A percentile compares a stretch with the other conserved stretches of the same genome.
These are phyloP conservation scores for Clarireedia homoeocarpa DNA, from an alignment of 2,329 filamentous ascomycete species.

Conservation along the genomic window DNA sequence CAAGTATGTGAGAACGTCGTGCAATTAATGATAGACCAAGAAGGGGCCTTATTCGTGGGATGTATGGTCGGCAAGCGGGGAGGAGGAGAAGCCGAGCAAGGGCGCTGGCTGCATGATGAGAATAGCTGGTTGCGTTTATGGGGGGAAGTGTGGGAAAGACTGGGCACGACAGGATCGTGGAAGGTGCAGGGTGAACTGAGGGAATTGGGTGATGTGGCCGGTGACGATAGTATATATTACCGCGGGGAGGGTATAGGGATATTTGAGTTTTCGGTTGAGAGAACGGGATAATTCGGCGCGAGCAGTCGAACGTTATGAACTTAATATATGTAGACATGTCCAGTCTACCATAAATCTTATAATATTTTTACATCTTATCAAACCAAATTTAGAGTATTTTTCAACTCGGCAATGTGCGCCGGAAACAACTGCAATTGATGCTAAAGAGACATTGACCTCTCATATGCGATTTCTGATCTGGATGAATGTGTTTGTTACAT, in stretches of 20 bases:
- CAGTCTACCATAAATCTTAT: background rate
- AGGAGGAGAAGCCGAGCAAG: conserved; percentile 1
- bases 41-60: conserved; percentile 3
- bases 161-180: conserved; percentile 4
- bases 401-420: background rate
- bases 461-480: too few relatives aligned
- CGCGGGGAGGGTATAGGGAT: background rate
- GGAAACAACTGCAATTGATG: background rate
- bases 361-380: too few relatives aligned
- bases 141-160: conserved; percentile 2
- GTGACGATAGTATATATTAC: background rate
- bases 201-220: background rate
- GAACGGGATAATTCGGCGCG: background rate
- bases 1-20: conserved; percentile 1
- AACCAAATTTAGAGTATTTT: too few relatives aligned
- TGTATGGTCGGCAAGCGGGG: conserved; percentile 3
- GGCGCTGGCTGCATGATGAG: conserved; percentile 7
- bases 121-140: conserved; percentile 6
- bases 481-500: background rate
- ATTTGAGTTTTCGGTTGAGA: conserved; percentile 6
- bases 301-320: background rate
- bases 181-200: conserved; percentile 3
- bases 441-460: background rate
- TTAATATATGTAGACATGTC: background rate
- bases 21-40: background rate